Percentiles rank a stretch among this genome's conserved stretches.
Evolutionary conservation across 352 stramenopile genomes (phyloP).

Genomic region (Phytophthora hybrid): DNA sequence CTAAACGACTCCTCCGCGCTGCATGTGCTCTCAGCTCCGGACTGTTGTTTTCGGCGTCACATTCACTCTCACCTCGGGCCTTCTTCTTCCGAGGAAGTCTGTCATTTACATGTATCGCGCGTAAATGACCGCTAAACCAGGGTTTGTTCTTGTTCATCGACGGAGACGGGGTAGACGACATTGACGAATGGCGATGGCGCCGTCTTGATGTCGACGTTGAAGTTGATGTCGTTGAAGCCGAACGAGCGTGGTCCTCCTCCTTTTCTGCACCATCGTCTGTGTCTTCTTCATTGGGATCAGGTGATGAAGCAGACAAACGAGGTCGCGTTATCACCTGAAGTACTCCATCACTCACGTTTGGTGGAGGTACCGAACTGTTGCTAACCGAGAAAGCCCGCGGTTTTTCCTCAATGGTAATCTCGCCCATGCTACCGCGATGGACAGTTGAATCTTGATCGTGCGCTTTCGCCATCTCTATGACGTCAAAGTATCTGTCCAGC

Average conservation of each 20-base stretch:
- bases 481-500: conserved; percentile 73
- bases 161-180: conserved; percentile 30
- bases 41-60: conserved; percentile 34
- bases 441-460: conserved; percentile 22
- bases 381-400: conserved; percentile 14
- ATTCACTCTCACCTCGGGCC: conserved; percentile 36
- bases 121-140: conserved; percentile 79
- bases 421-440: conserved; percentile 17
- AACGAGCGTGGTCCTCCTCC: conserved; percentile 21
- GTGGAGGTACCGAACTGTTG: conserved; percentile 20
- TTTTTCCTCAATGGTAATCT: conserved; percentile 38
- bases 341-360: conserved; percentile 20
- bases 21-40: conserved; percentile 23
- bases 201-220: conserved; percentile 27
- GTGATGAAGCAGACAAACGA: conserved; percentile 36
- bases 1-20: conserved; percentile 22
- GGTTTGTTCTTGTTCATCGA: conserved; percentile 46
- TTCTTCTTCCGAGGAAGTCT: conserved; percentile 66
- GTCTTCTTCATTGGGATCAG: conserved; percentile 37
- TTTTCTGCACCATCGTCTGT: conserved; percentile 32
- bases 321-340: conserved; percentile 15
- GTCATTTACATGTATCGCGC: conserved; percentile 76
- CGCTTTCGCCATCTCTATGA: conserved; percentile 50
- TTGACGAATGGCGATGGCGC: conserved; percentile 37
- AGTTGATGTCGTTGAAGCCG: conserved; percentile 3